Conservation (phyloP, 2,329 filamentous ascomycete species). For the Botrytis deweyae region DNA sequence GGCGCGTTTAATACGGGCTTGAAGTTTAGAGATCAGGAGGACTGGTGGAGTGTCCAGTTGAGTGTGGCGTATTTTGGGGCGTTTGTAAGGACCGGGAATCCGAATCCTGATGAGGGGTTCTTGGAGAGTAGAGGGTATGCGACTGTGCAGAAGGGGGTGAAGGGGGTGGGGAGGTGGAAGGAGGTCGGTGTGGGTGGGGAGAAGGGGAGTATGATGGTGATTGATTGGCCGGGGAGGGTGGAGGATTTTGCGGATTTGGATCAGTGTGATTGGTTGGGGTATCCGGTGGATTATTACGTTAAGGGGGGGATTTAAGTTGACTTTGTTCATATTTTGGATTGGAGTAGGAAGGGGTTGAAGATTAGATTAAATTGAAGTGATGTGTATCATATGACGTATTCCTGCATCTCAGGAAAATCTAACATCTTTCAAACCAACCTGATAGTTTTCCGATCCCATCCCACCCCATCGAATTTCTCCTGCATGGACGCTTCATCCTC, state of each 20-base stretch:
- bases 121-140: constrained; percentile 46
- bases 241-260: constrained; percentile 47
- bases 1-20: constrained; percentile 41
- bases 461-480: background rate
- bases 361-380: background rate
- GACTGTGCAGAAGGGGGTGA: constrained; percentile 23
- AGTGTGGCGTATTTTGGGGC: constrained; percentile 48
- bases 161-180: background rate
- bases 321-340: fast-evolving
- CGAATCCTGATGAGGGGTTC: constrained; percentile 47
- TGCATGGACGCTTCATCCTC: background rate
- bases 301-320: constrained; percentile 25
- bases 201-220: constrained; percentile 44
- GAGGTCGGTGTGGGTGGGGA: constrained; percentile 44
- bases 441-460: background rate
- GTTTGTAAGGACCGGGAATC: constrained; percentile 48
- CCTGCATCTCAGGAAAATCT: no score
- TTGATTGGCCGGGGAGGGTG: constrained; percentile 47
- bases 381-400: no score
- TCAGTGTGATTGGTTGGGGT: constrained; percentile 49
- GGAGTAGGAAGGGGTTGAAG: background rate
- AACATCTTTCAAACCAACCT: no score
- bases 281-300: constrained; percentile 45
- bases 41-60: constrained; percentile 48
- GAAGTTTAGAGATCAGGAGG: constrained; percentile 45